Evolutionary conservation across 2,329 filamentous ascomycete species (phyloP).

Genomic region (Trichoderma sp.): DNA sequence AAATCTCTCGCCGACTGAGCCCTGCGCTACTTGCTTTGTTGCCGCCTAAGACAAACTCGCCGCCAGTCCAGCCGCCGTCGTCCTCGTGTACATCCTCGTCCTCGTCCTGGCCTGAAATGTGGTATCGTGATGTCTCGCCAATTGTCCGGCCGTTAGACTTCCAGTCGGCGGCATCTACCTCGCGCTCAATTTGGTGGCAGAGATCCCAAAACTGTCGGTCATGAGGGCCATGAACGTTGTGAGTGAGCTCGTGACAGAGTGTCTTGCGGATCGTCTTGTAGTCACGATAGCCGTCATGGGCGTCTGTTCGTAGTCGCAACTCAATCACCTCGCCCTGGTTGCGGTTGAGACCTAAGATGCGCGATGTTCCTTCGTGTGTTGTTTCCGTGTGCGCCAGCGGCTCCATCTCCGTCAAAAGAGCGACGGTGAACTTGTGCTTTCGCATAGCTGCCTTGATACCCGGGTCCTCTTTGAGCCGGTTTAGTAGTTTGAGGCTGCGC

Average conservation of each 20-base stretch:
- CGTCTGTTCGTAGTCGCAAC: slow-evolving; percentile 86
- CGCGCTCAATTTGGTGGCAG: slow-evolving; percentile 81
- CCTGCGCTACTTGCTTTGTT: slow-evolving; percentile 44
- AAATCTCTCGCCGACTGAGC: slow-evolving; percentile 70
- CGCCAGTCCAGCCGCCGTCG: slow-evolving; percentile 75
- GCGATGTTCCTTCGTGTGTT: slow-evolving; percentile 70
- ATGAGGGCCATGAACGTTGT: slow-evolving; percentile 85
- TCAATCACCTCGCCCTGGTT: slow-evolving; percentile 91
- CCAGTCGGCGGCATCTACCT: slow-evolving; percentile 82
- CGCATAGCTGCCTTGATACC: slow-evolving; percentile 84
- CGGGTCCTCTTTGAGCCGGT: slow-evolving; percentile 76
- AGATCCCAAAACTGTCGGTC: slow-evolving; percentile 88
- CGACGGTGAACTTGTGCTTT: slow-evolving; percentile 81
- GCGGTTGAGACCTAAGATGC: slow-evolving; percentile 82
- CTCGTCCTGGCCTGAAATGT: slow-evolving; percentile 50
- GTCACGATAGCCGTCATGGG: slow-evolving; percentile 89
- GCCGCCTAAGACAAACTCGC: slow-evolving; percentile 72
- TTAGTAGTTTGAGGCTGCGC: slow-evolving; percentile 69
- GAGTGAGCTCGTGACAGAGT: slow-evolving; percentile 90
- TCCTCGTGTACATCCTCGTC: slow-evolving; percentile 60
- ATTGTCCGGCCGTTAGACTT: slow-evolving; percentile 67
- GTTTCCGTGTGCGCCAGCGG: slow-evolving; percentile 73
- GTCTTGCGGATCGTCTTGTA: slow-evolving; percentile 91
- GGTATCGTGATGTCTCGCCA: slow-evolving; percentile 63
- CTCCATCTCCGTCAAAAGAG: slow-evolving; percentile 93